Base-by-base conservation (phyloP, 1,284 basidiomycete genomes). In the Fomitiporia mediterranea region DNA sequence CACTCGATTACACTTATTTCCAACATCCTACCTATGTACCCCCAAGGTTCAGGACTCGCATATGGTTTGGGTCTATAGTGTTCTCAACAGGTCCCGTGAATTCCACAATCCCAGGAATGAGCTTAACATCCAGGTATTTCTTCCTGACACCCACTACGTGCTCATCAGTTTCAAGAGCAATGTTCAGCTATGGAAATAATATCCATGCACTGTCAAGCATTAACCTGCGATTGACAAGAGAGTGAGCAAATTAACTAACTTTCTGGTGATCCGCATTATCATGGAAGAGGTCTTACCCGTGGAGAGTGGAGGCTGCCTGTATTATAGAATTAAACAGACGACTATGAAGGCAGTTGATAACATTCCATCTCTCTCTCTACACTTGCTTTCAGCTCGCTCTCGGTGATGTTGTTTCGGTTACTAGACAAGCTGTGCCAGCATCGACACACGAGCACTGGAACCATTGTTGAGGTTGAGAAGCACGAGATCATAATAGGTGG, bases 361-460 rank as follows among this genome's bases (percentile, higher is more conserved):
- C 77, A 74, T 50, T 78, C 47, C 79, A 61, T 81, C 79, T 9
- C 79, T 6, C 77, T 75, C 27, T 69, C 65, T 30, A 71, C 67
- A 3, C 68, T 66, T 0, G 75, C 74, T 11, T 68, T 67, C 43
- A 79, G 66, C 2, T 71, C 72, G 21, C 68, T 61, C 23, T 65
- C 55, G 25, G 69, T 67, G 58, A 79, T 68, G 64, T 80, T 72
- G 68, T 53, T 72, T 67, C 0, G 75, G 76, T 60, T 75, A 70
- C 25, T 60, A 55, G 1, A 60, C 58, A 11, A 60, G 50, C n/a
- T 60, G 58, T 15, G 58, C 55, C 4, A 60, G 43, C n/a, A 56
- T 60, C 17, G 58, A 60, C 2, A 56, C 54, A 28, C 54, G 58
- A 11, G 56, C 58, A 39, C 58, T 59, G 34, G 67, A 50, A 30